Evolutionary conservation across 2,329 filamentous ascomycete species (phyloP).

Genomic region (Talaromyces marneffei): DNA sequence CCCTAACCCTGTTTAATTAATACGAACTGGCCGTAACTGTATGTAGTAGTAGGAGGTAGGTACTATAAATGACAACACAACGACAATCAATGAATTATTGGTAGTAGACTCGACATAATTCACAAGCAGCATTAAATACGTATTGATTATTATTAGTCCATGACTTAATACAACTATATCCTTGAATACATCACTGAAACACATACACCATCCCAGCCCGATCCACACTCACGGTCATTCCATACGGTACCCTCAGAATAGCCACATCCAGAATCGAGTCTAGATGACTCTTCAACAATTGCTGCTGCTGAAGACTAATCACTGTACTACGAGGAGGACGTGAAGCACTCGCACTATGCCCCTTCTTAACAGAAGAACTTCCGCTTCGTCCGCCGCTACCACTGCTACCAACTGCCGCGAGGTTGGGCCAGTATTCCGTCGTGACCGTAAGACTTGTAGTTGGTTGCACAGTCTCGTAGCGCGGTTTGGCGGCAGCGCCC

Average conservation of each 20-base stretch:
- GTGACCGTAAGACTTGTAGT: slow-evolving; percentile 60
- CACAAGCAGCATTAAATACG: background rate
- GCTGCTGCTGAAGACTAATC: slow-evolving; percentile 81
- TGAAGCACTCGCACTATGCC: slow-evolving; percentile 32
- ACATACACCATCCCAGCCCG: slow-evolving; percentile 84
- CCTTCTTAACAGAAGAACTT: slow-evolving; percentile 26
- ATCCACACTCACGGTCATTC: slow-evolving; percentile 88
- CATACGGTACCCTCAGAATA: slow-evolving; percentile 82
- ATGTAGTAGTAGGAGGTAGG: too few relatives aligned
- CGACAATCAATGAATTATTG: too few relatives aligned
- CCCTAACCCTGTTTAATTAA: background rate
- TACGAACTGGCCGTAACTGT: too few relatives aligned
- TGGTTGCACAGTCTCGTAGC: slow-evolving; percentile 61
- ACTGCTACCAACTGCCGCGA: slow-evolving; percentile 26
- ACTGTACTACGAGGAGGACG: slow-evolving; percentile 69
- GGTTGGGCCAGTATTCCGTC: slow-evolving; percentile 54
- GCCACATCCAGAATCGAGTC: slow-evolving; percentile 84
- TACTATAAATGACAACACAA: background rate
- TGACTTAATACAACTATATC: background rate
- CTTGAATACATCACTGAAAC: slow-evolving; percentile 48
- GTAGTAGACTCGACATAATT: too few relatives aligned
- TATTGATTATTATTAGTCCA: background rate
- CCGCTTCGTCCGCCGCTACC: slow-evolving; percentile 22
- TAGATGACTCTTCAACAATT: slow-evolving; percentile 76
- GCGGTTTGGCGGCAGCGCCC: slow-evolving; percentile 49